A percentile compares a stretch with the other conserved stretches of the same genome.
Evolutionary conservation across 2,329 filamentous ascomycete species (phyloP).

Genomic region (Pseudofabraea citricarpa): DNA sequence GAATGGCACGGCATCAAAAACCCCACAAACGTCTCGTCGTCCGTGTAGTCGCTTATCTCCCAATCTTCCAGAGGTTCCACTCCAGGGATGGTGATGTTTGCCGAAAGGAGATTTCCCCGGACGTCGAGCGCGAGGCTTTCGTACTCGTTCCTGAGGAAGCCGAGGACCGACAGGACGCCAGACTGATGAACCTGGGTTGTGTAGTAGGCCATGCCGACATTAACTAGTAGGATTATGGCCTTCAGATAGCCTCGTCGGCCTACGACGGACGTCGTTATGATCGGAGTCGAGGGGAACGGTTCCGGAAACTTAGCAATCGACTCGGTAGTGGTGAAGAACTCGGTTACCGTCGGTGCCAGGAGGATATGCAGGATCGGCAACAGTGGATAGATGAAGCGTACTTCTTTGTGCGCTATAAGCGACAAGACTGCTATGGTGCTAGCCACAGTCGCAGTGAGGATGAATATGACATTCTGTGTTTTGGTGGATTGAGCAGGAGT

Average conservation of each 20-base stretch:
- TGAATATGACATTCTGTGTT: slow-evolving; percentile 39
- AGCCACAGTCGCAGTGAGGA: slow-evolving; percentile 49
- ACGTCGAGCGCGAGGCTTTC: slow-evolving; percentile 48
- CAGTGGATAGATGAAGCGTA: slow-evolving; percentile 92
- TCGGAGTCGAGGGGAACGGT: slow-evolving; percentile 20
- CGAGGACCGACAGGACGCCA: slow-evolving; percentile 69
- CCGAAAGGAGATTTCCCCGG: slow-evolving; percentile 26
- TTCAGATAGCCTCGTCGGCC: slow-evolving; percentile 53
- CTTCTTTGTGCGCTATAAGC: slow-evolving; percentile 88
- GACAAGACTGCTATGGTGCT: slow-evolving; percentile 63
- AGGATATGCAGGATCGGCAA: slow-evolving; percentile 82
- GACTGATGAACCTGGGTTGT: slow-evolving; percentile 73
- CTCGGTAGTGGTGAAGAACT: slow-evolving; percentile 51
- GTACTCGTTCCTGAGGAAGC: slow-evolving; percentile 72
- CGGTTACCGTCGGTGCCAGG: slow-evolving; percentile 60
- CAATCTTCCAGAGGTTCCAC: neutral
- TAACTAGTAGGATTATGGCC: slow-evolving; percentile 53
- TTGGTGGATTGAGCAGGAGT: slow-evolving; percentile 28
- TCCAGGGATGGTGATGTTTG: slow-evolving; percentile 2
- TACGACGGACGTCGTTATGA: slow-evolving; percentile 20
- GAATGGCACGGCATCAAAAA: slow-evolving; percentile 96
- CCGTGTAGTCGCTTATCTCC: slow-evolving; percentile 3
- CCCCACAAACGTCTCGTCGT: slow-evolving; percentile 55
- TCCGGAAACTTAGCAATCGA: slow-evolving; percentile 16
- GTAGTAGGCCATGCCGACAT: slow-evolving; percentile 69